Base-by-base conservation (phyloP, 2,329 filamentous ascomycete species). In the Tolypocladium sp. region DNA sequence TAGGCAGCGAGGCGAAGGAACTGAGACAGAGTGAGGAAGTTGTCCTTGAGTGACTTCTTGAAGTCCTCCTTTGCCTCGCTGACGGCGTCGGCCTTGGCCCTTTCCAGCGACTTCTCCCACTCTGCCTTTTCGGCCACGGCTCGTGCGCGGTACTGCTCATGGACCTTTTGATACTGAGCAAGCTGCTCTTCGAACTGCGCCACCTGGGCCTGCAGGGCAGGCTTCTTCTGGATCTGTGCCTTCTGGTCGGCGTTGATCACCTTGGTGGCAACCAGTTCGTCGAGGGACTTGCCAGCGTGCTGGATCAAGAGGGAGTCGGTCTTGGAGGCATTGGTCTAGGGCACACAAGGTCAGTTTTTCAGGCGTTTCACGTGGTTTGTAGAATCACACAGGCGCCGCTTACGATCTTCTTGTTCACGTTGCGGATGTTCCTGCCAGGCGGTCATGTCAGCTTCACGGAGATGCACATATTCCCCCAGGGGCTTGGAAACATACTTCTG, bases 401-500 rank as follows among this genome's bases (percentile, higher is more conserved):
- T 77, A 96, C 91, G 69, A 97, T 87, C 78, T 97, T 97, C 84
- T 97, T 97, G 80, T 87, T 89, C 69, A 94, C 79, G 74, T 94
- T 96, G 70, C 93, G 92, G 68, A 97, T 90, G 74, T 85, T 91
- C 82, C 92, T 96, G 33, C 9, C 22, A 12, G 17, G n/a, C 4
- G 17, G 8, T 55, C 35, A 35, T 40, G n/a, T 61, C 17, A 44
- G 46, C 3, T 12, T 37, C 5, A 12, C 17, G 6, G 17, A 40
- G 30, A 37, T 5, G 30, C 6, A 15, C 30, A 15, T 17, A 35
- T 13, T 15, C 9, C 27, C 30, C 30, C 7, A 33, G 2, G 30
- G 5, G 30, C 30, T 15, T 8, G 46, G 38, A 40, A 72, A 71
- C 86, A 71, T 78, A 96, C 92, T 96, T 97, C 71, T 93, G 86